Conservation (phyloP, 2,329 filamentous ascomycete genomes). For the Fusarium sp. region DNA sequence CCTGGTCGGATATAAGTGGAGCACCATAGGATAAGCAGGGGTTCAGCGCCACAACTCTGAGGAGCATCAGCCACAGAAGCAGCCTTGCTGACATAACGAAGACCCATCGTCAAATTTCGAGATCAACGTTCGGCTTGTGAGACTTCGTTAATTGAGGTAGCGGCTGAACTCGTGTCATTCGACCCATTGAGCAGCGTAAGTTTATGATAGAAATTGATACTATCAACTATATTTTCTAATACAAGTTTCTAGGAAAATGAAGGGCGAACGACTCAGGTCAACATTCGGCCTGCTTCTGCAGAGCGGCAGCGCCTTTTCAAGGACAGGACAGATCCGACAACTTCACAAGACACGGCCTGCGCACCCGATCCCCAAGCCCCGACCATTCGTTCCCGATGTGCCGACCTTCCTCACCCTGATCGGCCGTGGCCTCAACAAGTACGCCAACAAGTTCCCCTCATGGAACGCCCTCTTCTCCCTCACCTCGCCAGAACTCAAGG, state of each 20-base stretch:
- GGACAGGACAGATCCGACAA: constrained; percentile 54
- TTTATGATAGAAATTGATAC: background rate
- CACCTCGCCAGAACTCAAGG: constrained; percentile 79
- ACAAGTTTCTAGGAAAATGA: constrained; percentile 45
- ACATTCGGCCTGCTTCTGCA: constrained; percentile 47
- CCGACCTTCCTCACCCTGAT: constrained; percentile 89
- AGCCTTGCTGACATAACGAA: constrained; percentile 50
- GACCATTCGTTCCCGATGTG: constrained; percentile 86
- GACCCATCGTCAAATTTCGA: constrained; percentile 46
- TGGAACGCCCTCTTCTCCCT: constrained; percentile 93
- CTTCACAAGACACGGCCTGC: constrained; percentile 54
- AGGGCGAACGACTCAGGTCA: constrained; percentile 46
- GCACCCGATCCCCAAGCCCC: constrained; percentile 71
- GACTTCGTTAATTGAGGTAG: constrained; percentile 33
- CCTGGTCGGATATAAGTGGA: constrained; percentile 31
- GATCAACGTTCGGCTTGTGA: constrained; percentile 33
- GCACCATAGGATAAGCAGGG: constrained; percentile 19
- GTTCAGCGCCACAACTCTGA: constrained; percentile 24
- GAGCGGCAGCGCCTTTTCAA: constrained; percentile 46
- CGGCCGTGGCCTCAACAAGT: constrained; percentile 84
- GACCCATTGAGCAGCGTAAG: constrained; percentile 39
- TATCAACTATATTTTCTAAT: background rate
- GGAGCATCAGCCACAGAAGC: background rate
- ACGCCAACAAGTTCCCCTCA: constrained; percentile 85
- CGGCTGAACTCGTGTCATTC: constrained; percentile 34